Conservation (phyloP, 257 asterid genomes). For the Solanum bulbocastanum region DNA sequence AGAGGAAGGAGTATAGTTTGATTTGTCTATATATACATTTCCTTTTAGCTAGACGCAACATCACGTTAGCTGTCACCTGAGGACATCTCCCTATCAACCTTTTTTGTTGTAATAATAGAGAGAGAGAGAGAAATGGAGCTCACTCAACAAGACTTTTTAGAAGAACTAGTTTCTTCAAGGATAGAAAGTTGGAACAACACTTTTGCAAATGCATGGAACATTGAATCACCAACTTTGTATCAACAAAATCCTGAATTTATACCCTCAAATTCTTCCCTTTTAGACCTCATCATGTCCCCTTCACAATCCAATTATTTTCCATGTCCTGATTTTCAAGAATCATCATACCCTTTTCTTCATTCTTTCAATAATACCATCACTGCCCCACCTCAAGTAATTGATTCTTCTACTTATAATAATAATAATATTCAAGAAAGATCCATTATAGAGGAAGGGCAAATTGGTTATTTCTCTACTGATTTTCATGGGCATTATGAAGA, state of each 20-base stretch:
- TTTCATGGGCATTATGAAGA: background rate
- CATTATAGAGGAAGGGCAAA: background rate
- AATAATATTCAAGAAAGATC: background rate
- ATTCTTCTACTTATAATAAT: constrained; percentile 18
- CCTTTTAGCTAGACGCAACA: constrained; percentile 8
- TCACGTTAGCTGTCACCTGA: background rate
- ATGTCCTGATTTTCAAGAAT: constrained; percentile 32
- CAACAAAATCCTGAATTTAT: constrained; percentile 36
- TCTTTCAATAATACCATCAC: background rate
- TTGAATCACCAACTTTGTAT: constrained; percentile 13
- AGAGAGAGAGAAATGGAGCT: constrained; percentile 42
- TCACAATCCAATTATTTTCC: constrained; percentile 14
- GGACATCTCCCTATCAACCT: background rate
- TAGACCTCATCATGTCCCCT: constrained; percentile 30
- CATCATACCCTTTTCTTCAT: constrained; percentile 44
- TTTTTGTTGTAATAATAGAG: background rate
- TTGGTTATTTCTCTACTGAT: background rate
- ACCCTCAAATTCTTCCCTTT: constrained; percentile 26
- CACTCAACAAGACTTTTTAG: constrained; percentile 31
- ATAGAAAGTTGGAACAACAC: constrained; percentile 28
- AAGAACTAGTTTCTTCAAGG: constrained; percentile 46
- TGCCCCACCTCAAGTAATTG: constrained; percentile 13
- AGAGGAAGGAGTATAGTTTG: background rate
- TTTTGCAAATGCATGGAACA: constrained; percentile 31
- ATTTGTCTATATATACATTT: background rate